Base-by-base conservation (phyloP, 352 stramenopile species). In the Phytophthora colocasiae region DNA sequence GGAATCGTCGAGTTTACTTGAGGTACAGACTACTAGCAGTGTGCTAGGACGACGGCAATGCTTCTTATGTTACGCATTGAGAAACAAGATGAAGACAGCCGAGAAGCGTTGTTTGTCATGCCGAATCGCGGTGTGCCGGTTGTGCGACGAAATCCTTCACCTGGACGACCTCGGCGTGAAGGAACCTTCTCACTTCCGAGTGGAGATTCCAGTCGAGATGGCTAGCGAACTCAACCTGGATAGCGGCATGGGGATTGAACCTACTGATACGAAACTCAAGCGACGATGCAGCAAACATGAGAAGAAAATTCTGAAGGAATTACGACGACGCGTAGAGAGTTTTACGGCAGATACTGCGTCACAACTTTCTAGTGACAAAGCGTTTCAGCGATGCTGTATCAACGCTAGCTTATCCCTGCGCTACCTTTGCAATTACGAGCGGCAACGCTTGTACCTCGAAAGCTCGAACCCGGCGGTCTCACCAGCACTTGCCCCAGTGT, bases 91-190 rank as follows among this genome's bases (percentile, higher is more conserved):
- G 17, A 39, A 52, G 27, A 32, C 32, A 15, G 54, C 67, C 2
- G 43, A 29, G 41, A 85, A 75, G 40, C 64, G 83, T 5, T 92
- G 83, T 27, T 48, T 92, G 19, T 69, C 66, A 3, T 92, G 83
- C 32, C 72, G 68, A 11, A 43, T 77, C 8, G 80, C 80, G 44
- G 17, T 80, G n/a, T 92, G 83, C 26, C 19, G 14, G 3, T 22
- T 51, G 0, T 92, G 81, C 36, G 83, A 92, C 50, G 73, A 69
- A 0, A 39, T 78, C 15, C 52, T 90, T 31, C 83, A 92, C 46
- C 48, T 87, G 6, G 81, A 92, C 36, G 83, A 91, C 55, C 58
- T 91, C 0, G 83, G 83, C n/a, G 71, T 89, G n/a, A 66, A 64
- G 8, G 83, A 87, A 31, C 59, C 71, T 2, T 43, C 50, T 17